Evolutionary conservation across 169 alveolate genomes (phyloP).

Genomic region (Plasmodium yoelii): DNA sequence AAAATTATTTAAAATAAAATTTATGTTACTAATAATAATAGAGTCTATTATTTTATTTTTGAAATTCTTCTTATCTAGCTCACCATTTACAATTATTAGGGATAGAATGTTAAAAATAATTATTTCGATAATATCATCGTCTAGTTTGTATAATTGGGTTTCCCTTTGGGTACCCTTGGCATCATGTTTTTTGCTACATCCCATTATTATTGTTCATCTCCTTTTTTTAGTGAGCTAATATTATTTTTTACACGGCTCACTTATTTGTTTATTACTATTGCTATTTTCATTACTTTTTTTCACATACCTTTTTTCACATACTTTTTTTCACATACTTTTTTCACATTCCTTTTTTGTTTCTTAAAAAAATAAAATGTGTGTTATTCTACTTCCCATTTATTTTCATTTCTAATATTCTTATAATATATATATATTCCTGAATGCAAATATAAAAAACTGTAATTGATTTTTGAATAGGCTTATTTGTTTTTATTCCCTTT

Average conservation of each 20-base stretch:
- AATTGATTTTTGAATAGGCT: too few relatives aligned
- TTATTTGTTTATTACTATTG: constrained; percentile 1
- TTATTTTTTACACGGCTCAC: constrained; percentile 1
- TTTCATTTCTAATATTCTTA: constrained; percentile 1
- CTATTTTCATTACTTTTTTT: constrained; percentile 17
- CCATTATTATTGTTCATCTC: not conserved
- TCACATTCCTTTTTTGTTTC: constrained; percentile 10
- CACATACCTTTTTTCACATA: not conserved
- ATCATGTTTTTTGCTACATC: too few relatives aligned
- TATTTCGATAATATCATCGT: constrained; percentile 46
- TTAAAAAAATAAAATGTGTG: too few relatives aligned
- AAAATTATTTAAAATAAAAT: constrained; percentile 34
- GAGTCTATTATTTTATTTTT: constrained; percentile 51
- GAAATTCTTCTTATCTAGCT: constrained; percentile 39
- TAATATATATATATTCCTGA: not conserved
- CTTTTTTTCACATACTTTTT: constrained; percentile 8
- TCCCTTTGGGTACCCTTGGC: too few relatives aligned
- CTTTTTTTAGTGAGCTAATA: not conserved
- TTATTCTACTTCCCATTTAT: not conserved
- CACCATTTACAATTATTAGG: constrained; percentile 24
- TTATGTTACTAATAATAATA: constrained; percentile 29
- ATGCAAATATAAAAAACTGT: too few relatives aligned
- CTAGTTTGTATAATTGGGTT: not conserved
- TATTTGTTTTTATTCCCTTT: too few relatives aligned
- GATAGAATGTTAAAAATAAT: constrained; percentile 49